These are phyloP conservation scores for Beta corolliflora DNA, from an alignment of 179 eudicot genomes.

Conservation along the genomic window DNA sequence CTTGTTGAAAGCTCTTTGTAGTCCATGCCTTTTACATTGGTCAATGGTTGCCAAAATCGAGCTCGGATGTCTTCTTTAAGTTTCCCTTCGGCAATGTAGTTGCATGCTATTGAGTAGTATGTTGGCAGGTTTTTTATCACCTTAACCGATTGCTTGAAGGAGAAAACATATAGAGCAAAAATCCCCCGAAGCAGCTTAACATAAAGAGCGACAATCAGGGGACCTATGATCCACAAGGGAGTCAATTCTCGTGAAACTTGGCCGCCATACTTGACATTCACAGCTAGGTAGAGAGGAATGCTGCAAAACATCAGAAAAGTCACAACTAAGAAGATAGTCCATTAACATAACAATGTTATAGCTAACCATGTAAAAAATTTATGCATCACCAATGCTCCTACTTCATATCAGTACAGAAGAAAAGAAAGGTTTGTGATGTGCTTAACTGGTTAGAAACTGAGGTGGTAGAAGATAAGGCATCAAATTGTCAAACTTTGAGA, in stretches of 20 bases:
- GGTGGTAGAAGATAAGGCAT: no score
- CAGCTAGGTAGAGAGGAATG: slow-evolving; percentile 63
- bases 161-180: slow-evolving; percentile 52
- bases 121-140: slow-evolving; percentile 54
- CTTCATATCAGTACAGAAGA: background rate
- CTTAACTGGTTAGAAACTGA: no score
- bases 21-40: slow-evolving; percentile 41
- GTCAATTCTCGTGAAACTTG: slow-evolving; percentile 77
- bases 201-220: slow-evolving; percentile 62
- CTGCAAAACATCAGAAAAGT: slow-evolving; percentile 46
- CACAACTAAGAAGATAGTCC: background rate
- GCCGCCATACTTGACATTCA: slow-evolving; percentile 66
- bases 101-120: slow-evolving; percentile 37
- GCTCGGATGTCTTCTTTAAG: slow-evolving; percentile 46
- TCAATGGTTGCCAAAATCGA: slow-evolving; percentile 52
- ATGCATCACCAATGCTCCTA: background rate
- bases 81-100: slow-evolving; percentile 53
- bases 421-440: background rate
- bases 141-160: slow-evolving; percentile 69
- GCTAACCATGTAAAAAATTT: background rate
- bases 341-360: background rate
- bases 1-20: slow-evolving; percentile 38
- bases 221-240: slow-evolving; percentile 86
- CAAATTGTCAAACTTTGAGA: no score
- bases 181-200: slow-evolving; percentile 55